phyloP scores from a whole-genome alignment of 2,329 filamentous ascomycete genomes.

The Monosporascus sp. region DNA sequence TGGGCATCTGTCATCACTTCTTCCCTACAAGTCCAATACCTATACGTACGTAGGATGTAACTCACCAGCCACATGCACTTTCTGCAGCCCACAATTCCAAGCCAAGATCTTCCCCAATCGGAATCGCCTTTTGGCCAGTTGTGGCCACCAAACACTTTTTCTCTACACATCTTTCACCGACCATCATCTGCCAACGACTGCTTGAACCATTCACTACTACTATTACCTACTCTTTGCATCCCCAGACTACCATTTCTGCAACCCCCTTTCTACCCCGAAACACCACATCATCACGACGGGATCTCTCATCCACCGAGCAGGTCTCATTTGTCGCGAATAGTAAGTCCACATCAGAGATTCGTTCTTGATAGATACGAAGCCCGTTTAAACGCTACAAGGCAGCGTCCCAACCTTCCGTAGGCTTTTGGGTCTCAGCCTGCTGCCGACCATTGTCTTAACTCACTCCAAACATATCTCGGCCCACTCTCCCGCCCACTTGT shows the following conservation, averaged over 20 bases:
- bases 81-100: constrained; percentile 3
- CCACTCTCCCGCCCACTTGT: constrained; percentile 19
- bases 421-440: neutral
- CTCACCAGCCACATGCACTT: neutral
- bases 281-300: constrained; percentile 22
- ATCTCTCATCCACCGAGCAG: constrained; percentile 32
- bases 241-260: constrained; percentile 2
- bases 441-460: neutral
- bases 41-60: neutral
- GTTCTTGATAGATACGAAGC: neutral
- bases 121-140: neutral
- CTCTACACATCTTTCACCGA: neutral
- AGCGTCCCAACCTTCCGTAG: neutral
- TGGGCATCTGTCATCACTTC: neutral
- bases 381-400: too few relatives aligned
- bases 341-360: constrained; percentile 17
- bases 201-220: neutral
- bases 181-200: neutral
- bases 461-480: constrained; percentile 3
- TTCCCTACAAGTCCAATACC: too few relatives aligned
- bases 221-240: constrained; percentile 5
- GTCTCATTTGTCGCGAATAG: constrained; percentile 29
- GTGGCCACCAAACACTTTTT: constrained; percentile 1
- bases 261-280: constrained; percentile 26
- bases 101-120: neutral